Conservation (phyloP, 2,329 filamentous ascomycete species). For the Talaromyces sp. region DNA sequence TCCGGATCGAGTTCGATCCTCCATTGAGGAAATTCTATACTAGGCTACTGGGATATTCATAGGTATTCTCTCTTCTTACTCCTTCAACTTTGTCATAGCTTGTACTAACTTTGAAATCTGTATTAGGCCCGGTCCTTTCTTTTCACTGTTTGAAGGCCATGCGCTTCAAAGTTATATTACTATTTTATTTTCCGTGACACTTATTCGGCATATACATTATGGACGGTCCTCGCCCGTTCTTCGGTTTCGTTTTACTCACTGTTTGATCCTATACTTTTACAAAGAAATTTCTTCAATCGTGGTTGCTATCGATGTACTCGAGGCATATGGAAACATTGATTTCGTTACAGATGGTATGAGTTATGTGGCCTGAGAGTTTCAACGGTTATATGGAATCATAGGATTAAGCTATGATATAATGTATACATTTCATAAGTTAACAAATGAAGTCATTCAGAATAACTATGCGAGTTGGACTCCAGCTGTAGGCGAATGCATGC, state of each 20-base stretch:
- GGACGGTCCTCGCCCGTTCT: not conserved
- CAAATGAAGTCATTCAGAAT: not conserved
- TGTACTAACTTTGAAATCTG: not conserved
- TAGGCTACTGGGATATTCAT: not conserved
- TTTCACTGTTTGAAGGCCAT: not conserved
- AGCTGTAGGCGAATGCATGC: not conserved
- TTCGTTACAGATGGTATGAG: not conserved
- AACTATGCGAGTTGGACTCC: not conserved
- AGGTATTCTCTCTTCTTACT: not conserved
- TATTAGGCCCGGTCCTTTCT: not conserved
- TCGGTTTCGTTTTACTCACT: not conserved
- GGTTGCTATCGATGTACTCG: not conserved
- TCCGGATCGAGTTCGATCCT: not conserved
- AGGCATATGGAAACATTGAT: not conserved
- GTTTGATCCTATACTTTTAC: not conserved
- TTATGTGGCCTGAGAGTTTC: not conserved
- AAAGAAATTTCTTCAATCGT: not conserved
- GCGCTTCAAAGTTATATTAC: not conserved
- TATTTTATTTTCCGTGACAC: not conserved
- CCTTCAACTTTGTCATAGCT: not conserved
- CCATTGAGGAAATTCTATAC: not conserved
- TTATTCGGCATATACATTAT: not conserved
- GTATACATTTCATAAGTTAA: conserved; percentile 6
- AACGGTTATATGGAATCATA: not conserved
- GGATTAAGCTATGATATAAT: conserved; percentile 5